Evolutionary conservation across 2,329 filamentous ascomycete species (phyloP), one percentile per base, ranked within the genome.

Genomic region (Ceratocystis ficicola): DNA sequence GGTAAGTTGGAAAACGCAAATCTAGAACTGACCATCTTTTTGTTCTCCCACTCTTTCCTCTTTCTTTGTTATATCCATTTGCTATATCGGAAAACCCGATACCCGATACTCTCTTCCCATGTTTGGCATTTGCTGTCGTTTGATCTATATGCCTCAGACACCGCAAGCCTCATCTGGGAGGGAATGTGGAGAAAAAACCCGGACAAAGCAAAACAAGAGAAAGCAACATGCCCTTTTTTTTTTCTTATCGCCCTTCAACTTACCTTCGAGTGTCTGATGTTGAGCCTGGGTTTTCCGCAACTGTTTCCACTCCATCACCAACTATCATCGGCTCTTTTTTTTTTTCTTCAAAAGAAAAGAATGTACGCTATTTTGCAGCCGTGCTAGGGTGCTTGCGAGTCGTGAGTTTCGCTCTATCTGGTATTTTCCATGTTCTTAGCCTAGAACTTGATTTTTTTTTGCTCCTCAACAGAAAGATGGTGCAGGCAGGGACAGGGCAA

Each of bases 21-120:
- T 15, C 12, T 41, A 10, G 10, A 41, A 41, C 36, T 41, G 36
- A 15, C 36, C 36, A 12, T 41, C 4, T 1, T 41, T 50, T 65
- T 67, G 44, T 62, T 67, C 65, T 32, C 41, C 62, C 15, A 25
- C 30, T 8, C 22, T 17, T 67, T 28, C 55, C 5, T 36, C 17
- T n/a, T 52, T 61, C 48, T 61, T 66, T 32, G 59, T 46, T 20
- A 41, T 44, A n/a, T 28, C 55, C 62, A 28, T 41, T 61, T 32
- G 30, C 30, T 32, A 32, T 32, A 41, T 41, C 10, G 36, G 10
- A 41, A 41, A 41, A 1, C 10, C 36, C 36, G 36, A 41, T 41
- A 41, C 36, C 36, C 36, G 36, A 41, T 41, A n/a, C 48, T 28
- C 20, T 52, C 25, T 17, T 8, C 10, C 55, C 32, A 30, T 17